Evolutionary conservation across 371 early-diverging fungal species (phyloP).

Genomic region (Mucor circinelloides): DNA sequence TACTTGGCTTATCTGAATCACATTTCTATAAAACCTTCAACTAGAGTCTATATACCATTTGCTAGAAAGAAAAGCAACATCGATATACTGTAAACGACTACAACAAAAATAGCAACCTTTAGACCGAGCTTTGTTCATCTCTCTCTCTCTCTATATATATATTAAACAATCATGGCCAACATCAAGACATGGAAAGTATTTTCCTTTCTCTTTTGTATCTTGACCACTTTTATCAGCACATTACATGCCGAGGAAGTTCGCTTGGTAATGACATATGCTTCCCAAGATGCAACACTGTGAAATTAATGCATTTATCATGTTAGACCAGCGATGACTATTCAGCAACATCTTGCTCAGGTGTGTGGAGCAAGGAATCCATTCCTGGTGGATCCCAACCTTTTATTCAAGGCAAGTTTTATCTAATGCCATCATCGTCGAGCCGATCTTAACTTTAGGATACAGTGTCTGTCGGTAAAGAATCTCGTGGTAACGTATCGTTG

Average conservation of each 20-base stretch:
- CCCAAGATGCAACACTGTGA: not conserved
- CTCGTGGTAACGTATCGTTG: constrained; percentile 50
- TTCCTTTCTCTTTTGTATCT: not conserved
- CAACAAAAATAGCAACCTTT: not conserved
- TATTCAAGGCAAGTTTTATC: constrained; percentile 34
- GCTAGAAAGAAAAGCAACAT: not conserved
- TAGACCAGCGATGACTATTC: constrained; percentile 47
- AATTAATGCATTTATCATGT: not conserved
- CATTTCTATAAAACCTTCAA: not conserved
- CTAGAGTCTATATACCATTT: not conserved
- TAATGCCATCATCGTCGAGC: not conserved
- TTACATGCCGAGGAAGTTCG: constrained; percentile 16
- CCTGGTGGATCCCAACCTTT: constrained; percentile 48
- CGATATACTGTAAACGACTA: not conserved
- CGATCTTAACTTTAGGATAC: not conserved
- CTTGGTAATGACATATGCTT: constrained; percentile 3
- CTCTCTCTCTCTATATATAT: not conserved
- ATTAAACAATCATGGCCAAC: not conserved
- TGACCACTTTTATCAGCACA: not conserved
- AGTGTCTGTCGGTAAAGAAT: constrained; percentile 50
- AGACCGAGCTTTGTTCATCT: not conserved
- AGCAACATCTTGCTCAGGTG: constrained; percentile 53
- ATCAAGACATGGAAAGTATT: not conserved
- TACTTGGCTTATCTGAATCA: not conserved
- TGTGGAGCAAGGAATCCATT: constrained; percentile 50